These are phyloP conservation scores for Aquilaria agallochum DNA, from an alignment of 441 rosid genomes.

Conservation along the genomic window DNA sequence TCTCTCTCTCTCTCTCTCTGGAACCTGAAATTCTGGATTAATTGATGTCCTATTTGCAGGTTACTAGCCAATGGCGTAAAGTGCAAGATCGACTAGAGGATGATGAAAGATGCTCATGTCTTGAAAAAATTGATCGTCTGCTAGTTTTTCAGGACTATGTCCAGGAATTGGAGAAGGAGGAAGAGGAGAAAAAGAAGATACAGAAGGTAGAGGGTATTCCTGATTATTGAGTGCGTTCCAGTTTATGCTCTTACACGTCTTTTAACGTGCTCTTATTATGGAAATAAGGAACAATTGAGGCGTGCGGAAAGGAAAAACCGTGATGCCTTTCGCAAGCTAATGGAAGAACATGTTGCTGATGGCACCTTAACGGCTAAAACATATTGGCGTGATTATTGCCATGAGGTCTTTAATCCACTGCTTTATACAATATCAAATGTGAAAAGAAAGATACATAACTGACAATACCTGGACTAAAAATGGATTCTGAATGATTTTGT, in stretches of 20 bases:
- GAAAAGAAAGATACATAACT: constrained; percentile 3
- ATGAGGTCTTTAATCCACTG: constrained; percentile 42
- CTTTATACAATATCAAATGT: constrained; percentile 9
- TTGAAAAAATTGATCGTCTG: constrained; percentile 90
- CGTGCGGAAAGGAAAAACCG: constrained; percentile 92
- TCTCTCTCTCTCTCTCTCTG: neutral
- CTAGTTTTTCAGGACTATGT: constrained; percentile 89
- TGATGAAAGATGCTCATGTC: constrained; percentile 83
- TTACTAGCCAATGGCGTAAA: constrained; percentile 88
- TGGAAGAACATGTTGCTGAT: constrained; percentile 78
- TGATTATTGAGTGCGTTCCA: constrained; percentile 13
- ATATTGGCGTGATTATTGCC: constrained; percentile 84
- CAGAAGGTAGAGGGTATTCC: constrained; percentile 59
- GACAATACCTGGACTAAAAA: neutral
- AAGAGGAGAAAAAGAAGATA: constrained; percentile 83
- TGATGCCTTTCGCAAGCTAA: constrained; percentile 70
- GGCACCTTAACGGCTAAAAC: constrained; percentile 85
- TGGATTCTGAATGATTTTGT: constrained; percentile 16
- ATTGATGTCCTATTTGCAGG: constrained; percentile 41
- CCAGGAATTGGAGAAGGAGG: constrained; percentile 86
- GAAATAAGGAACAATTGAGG: constrained; percentile 78
- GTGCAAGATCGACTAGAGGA: constrained; percentile 89
- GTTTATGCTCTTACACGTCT: constrained; percentile 3
- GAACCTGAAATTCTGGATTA: neutral
- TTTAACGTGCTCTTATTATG: constrained; percentile 15